Conservation (phyloP, 345 rosid species). For the Erodium maritimum region DNA sequence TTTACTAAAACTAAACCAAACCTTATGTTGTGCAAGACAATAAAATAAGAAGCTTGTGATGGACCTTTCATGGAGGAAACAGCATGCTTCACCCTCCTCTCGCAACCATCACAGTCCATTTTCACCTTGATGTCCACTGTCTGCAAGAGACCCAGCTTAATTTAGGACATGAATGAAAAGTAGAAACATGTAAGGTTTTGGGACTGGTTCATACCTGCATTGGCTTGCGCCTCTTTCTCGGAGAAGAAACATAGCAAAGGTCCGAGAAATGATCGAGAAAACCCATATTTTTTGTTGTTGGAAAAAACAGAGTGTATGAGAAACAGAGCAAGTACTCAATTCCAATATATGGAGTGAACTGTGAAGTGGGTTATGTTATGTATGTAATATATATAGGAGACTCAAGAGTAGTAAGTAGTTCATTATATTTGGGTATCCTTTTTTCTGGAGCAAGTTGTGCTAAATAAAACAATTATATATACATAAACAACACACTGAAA, state of each 20-base stretch:
- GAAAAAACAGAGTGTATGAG: not conserved
- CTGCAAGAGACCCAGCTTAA: conserved; percentile 11
- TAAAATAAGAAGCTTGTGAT: no score
- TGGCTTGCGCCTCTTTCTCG: conserved; percentile 29
- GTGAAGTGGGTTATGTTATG: not conserved
- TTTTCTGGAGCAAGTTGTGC: no score
- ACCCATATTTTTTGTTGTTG: conserved; percentile 24
- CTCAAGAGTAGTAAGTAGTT: no score
- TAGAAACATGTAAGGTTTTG: not conserved
- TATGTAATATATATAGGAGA: no score
- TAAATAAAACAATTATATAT: no score
- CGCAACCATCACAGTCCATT: conserved; percentile 56
- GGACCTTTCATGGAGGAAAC: conserved; percentile 37
- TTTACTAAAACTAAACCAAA: no score
- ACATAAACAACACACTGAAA: no score
- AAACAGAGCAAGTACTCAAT: not conserved
- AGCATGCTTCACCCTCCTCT: conserved; percentile 34
- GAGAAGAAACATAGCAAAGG: conserved; percentile 16
- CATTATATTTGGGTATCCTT: no score
- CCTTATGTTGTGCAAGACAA: no score
- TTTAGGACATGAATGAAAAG: not conserved
- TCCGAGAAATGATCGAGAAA: conserved; percentile 31
- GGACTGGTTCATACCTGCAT: conserved; percentile 31
- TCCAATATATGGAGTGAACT: not conserved
- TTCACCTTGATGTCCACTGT: conserved; percentile 51